Base-by-base conservation (phyloP, 176 grass and related monocot genomes). In the Zoysia japonica region DNA sequence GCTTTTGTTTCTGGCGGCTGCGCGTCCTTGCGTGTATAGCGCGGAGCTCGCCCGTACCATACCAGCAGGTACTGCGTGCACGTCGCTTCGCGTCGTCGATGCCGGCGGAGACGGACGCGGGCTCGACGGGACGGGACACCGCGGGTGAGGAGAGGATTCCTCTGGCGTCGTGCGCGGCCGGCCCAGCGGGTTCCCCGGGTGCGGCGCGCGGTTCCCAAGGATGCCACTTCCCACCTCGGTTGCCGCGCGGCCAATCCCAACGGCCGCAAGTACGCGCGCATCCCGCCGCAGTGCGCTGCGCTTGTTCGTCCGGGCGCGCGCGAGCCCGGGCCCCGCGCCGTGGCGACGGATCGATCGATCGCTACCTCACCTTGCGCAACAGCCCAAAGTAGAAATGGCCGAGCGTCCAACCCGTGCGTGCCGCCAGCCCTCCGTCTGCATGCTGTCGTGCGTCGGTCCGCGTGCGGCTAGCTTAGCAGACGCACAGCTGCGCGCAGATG, bases 171-270 rank as follows among this genome's bases (percentile, higher is more conserved):
- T 48, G 74, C 44, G 11, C 55, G 54, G 19, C 84, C 76, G 63
- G 70, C 62, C 38, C 28, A 28, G 28, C 28, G 28, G 47, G 70
- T 19, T 59, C 51, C 61, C 78, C 11, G 65, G 44, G 15, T 61
- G 63, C 62, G 19, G 61, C 5, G 50, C 5, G 5, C 15, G 14
- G 11, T 12, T 13, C 15, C 17, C 15, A 3, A 55, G 52, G 50
- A 2, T 52, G 47, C 47, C 47, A 49, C 7, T n/a, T 78, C 80
- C 68, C 19, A 68, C 86, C 68, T 88, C 86, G 75, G 61, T 83
- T 83, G 80, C 3, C 68, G 80, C 48, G 75, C 36, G 41, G 7
- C 85, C 67, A 83, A 87, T 83, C 73, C 28, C 63, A 20, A 80
- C 9, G 64, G 28, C 20, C 36, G 15, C 64, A 63, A 63, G 54